These are phyloP conservation scores for Graphiopsis chlorocephala DNA, from an alignment of 2,329 filamentous ascomycete species.

Conservation along the genomic window DNA sequence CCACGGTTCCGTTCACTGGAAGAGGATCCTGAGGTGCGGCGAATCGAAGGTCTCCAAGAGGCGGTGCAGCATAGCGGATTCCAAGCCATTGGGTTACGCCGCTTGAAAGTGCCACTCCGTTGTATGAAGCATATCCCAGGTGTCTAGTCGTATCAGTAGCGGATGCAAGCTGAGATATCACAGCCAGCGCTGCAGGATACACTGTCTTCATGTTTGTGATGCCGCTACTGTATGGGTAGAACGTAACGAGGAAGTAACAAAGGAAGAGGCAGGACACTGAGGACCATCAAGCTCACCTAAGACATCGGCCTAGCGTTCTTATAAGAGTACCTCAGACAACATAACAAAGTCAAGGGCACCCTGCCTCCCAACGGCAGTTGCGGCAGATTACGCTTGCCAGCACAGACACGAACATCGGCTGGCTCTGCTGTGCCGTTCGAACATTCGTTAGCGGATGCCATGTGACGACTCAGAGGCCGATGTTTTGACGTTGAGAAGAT, in stretches of 20 bases:
- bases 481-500: not conserved
- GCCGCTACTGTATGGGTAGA: not conserved
- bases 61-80: slow-evolving; percentile 13
- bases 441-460: not conserved
- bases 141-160: slow-evolving; percentile 52
- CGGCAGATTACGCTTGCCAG: not conserved
- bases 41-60: slow-evolving; percentile 15
- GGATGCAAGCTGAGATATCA: not conserved
- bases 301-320: not conserved
- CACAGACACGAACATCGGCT: not conserved
- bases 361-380: not conserved
- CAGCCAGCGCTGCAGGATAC: slow-evolving; percentile 1
- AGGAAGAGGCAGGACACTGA: not conserved
- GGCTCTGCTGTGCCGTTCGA: not conserved
- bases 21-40: slow-evolving; percentile 12
- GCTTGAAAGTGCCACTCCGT: slow-evolving; percentile 4
- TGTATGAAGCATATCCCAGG: slow-evolving; percentile 58
- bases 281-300: slow-evolving; percentile 1
- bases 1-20: not conserved
- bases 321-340: not conserved
- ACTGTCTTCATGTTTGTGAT: slow-evolving; percentile 4
- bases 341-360: not conserved
- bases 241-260: not conserved
- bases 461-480: not conserved
- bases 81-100: slow-evolving; percentile 17